Percentiles rank a stretch among this genome's conserved stretches.
phyloP scores from a whole-genome alignment of 345 rosid species.

The Mangifera indica region DNA sequence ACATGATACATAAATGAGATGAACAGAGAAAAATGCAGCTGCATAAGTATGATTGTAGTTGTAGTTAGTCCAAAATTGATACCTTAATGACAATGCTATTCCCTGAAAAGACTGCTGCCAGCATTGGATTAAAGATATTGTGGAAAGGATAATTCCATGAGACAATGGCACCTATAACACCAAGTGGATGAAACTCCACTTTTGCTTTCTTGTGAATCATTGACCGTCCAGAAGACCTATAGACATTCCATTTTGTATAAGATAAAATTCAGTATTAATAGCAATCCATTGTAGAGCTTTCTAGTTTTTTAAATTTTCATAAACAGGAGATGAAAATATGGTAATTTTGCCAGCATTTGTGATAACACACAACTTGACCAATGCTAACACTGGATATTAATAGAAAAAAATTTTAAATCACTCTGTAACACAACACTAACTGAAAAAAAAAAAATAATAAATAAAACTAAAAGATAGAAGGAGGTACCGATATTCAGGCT shows the following conservation, averaged over 20 bases:
- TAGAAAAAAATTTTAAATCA: constrained; percentile 1
- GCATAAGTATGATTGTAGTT: not conserved
- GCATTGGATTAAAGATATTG: constrained; percentile 95
- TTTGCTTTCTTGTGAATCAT: constrained; percentile 87
- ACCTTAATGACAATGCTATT: constrained; percentile 94
- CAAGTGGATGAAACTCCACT: constrained; percentile 94
- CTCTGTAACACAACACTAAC: not conserved
- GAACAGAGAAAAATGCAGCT: constrained; percentile 6
- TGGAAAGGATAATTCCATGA: constrained; percentile 99
- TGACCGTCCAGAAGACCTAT: constrained; percentile 92
- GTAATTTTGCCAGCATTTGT: not conserved
- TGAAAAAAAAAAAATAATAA: not conserved
- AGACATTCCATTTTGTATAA: constrained; percentile 15
- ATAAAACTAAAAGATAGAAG: constrained; percentile 14
- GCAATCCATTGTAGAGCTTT: not conserved
- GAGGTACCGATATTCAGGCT: constrained; percentile 81
- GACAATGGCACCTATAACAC: constrained; percentile 95
- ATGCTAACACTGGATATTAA: constrained; percentile 6
- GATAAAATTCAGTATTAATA: not conserved
- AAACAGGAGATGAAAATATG: not conserved
- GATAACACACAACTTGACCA: no score
- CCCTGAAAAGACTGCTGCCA: constrained; percentile 96
- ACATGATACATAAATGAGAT: constrained; percentile 1
- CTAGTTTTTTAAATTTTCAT: constrained; percentile 4
- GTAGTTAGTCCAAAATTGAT: constrained; percentile 2